Conservation (phyloP, 73 alveolate species). For the Tetrahymena thermophila region DNA sequence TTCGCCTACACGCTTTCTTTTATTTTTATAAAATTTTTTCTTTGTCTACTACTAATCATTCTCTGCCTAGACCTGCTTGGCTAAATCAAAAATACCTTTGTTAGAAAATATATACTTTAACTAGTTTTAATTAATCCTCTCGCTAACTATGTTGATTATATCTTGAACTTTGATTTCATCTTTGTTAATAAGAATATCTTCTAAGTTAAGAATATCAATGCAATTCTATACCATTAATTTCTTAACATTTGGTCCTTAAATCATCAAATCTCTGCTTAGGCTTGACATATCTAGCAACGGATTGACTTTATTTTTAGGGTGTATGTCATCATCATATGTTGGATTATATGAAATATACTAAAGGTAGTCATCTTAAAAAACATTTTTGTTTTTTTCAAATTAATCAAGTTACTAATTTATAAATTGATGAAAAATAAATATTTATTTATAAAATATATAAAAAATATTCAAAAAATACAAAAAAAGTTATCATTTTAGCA, state of each 20-base stretch:
- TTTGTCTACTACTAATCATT: neutral
- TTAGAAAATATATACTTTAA: neutral
- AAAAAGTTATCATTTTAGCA: neutral
- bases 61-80: neutral
- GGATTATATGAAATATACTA: neutral
- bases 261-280: neutral
- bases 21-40: neutral
- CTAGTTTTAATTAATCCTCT: neutral
- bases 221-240: neutral
- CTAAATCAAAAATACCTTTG: neutral
- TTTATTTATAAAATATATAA: neutral
- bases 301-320: neutral
- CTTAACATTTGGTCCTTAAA: neutral
- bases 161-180: neutral
- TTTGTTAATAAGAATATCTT: neutral
- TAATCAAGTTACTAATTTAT: neutral
- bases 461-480: neutral
- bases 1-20: neutral
- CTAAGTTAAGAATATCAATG: neutral
- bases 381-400: neutral
- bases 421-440: neutral
- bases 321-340: neutral
- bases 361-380: neutral
- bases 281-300: neutral
- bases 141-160: neutral